A percentile compares a stretch with the other conserved stretches of the same genome.
Conservation (phyloP, 108 stramenopile genomes). For the Fragilaria crotonensis region DNA sequence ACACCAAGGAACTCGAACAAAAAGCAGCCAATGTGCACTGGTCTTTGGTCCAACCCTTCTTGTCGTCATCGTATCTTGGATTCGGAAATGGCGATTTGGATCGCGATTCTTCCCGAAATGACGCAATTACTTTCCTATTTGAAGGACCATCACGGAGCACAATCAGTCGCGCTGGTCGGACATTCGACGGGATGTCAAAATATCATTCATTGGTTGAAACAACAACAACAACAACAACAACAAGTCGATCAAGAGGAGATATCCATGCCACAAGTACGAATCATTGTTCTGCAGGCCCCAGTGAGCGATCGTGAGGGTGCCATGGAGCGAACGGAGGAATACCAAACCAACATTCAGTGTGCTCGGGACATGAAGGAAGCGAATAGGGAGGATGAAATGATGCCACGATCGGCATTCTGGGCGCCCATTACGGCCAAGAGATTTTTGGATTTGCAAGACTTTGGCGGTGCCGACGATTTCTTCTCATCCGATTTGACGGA, state of each 20-base stretch:
- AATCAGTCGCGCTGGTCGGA: slow-evolving; percentile 73
- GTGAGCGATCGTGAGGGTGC: slow-evolving; percentile 86
- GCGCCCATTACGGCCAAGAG: slow-evolving; percentile 91
- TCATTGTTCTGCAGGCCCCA: slow-evolving; percentile 87
- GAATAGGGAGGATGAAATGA: slow-evolving; percentile 69
- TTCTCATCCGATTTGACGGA: slow-evolving; percentile 87
- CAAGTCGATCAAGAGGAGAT: background rate
- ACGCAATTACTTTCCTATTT: slow-evolving; percentile 47
- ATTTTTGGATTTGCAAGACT: slow-evolving; percentile 66
- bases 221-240: slow-evolving; percentile 15
- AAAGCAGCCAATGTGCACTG: slow-evolving; percentile 41
- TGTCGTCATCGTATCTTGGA: slow-evolving; percentile 59
- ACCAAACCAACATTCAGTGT: slow-evolving; percentile 26
- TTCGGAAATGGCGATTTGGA: slow-evolving; percentile 74
- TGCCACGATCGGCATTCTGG: slow-evolving; percentile 84
- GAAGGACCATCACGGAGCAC: slow-evolving; percentile 37
- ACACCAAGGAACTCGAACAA: slow-evolving; percentile 48
- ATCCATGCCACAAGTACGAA: slow-evolving; percentile 22
- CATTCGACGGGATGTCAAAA: slow-evolving; percentile 95
- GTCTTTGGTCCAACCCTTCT: slow-evolving; percentile 75
- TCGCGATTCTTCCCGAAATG: slow-evolving; percentile 58
- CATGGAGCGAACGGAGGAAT: slow-evolving; percentile 14
- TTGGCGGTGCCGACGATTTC: slow-evolving; percentile 85
- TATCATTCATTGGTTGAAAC: slow-evolving; percentile 72
- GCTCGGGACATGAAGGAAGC: slow-evolving; percentile 38